Evolutionary conservation across 805 yeast genomes (phyloP), one percentile per base, ranked within the genome.

Genomic region (Candida argentea): DNA sequence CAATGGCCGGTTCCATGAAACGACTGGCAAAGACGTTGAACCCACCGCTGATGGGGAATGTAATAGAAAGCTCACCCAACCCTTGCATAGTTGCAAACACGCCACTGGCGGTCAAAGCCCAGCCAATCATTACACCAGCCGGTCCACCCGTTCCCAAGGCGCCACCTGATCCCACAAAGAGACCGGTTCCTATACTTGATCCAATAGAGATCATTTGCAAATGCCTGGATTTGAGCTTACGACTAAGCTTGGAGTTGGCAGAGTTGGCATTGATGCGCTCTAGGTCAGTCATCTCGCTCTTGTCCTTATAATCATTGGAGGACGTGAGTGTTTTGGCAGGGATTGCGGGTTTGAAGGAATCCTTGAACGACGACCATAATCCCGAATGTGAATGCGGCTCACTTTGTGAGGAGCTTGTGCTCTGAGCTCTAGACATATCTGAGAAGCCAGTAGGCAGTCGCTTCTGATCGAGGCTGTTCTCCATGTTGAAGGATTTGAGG

Each of bases 191-290:
- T 37, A 77, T 73, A 35, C 76, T 67, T 41, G 83, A 82, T 36
- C 82, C 85, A 30, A 77, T 65, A 21, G 84, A 77, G 35, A 76
- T 70, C 76, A 76, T 70, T 48, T 73, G 79, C 31, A 69, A 55
- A 32, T 69, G 73, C 45, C 75, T 56, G 24, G 57, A 24, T 35
- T 59, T 58, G 33, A 70, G 52, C 20, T 64, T 59, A 38, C 70
- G 50, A 18, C 35, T 25, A 15, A 37, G 32, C 26, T 30, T 35
- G 11, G 41, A 35, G 33, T 37, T 41, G 20, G 52, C 49, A 2
- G 52, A 37, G 16, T 41, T 36, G 14, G 48, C 26, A 23, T 53
- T 53, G 26, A 53, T 53, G 32, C 33, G 44, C 31, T 55, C 55
- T 25, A 56, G 39, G 13, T 47, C 50, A 16, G 46, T 42, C 26